Percentiles rank a stretch among this genome's conserved stretches.
Conservation (phyloP, 139 green algal species). For the Nannochloris sp. region DNA sequence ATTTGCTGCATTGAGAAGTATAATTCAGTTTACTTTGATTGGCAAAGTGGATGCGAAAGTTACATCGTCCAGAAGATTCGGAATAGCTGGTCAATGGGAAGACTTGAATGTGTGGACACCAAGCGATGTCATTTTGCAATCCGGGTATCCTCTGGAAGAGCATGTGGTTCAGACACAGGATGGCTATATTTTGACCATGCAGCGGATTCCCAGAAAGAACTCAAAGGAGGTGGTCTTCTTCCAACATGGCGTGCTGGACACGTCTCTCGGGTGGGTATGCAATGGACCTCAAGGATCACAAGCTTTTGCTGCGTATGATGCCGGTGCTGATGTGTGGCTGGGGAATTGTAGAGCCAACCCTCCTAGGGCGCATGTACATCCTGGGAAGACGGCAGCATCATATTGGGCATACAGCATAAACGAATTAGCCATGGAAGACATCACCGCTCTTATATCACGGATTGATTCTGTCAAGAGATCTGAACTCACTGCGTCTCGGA, state of each 20-base stretch:
- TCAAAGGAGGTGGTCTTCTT: slow-evolving; percentile 70
- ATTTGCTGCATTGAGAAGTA: slow-evolving; percentile 36
- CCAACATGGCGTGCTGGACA: slow-evolving; percentile 85
- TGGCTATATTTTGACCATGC: slow-evolving; percentile 73
- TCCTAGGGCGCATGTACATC: slow-evolving; percentile 46
- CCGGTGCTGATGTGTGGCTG: slow-evolving; percentile 84
- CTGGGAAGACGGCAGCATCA: neutral
- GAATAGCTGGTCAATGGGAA: slow-evolving; percentile 16
- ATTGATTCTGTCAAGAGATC: slow-evolving; percentile 74
- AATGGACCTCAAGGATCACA: slow-evolving; percentile 67
- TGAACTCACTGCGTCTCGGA: slow-evolving; percentile 45
- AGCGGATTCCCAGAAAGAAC: slow-evolving; percentile 64
- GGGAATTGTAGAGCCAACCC: slow-evolving; percentile 73
- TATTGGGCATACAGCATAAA: slow-evolving; percentile 89
- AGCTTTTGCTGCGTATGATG: slow-evolving; percentile 81
- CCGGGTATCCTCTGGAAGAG: slow-evolving; percentile 56
- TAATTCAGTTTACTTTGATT: slow-evolving; percentile 24
- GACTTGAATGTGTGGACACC: slow-evolving; percentile 23
- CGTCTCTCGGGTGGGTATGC: slow-evolving; percentile 73
- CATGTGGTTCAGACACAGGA: slow-evolving; percentile 56
- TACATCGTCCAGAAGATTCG: neutral
- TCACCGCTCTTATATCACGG: slow-evolving; percentile 58
- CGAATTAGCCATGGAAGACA: slow-evolving; percentile 67
- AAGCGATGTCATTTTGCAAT: slow-evolving; percentile 30
- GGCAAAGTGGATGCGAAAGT: slow-evolving; percentile 7